Base-by-base conservation (phyloP, 1,284 basidiomycete species). In the Ceratobasidium theobromae region DNA sequence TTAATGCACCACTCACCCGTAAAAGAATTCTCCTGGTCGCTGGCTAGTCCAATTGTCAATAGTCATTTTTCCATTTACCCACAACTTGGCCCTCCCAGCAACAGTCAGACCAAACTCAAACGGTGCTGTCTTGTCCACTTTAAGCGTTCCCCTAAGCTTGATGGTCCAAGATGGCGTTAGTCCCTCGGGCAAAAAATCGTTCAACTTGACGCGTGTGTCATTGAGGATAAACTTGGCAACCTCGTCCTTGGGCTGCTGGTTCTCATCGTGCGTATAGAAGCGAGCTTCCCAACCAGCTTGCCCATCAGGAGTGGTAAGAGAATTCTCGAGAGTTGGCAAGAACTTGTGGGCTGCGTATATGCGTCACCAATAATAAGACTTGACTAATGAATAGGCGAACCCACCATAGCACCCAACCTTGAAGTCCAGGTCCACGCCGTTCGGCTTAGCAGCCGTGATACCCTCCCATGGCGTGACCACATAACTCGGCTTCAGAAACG, bases 41-140 rank as follows among this genome's bases (percentile, higher is more conserved):
- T 86, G 85, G 67, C 81, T 81, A 14, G 84, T 85, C 82, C 85
- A 86, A 71, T 89, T 88, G 73, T 90, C 86, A 58, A 89, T 83
- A 2, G 81, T 76, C 65, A 87, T 73, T 71, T 84, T 73, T 14
- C 79, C 84, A 69, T 89, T 75, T n/a, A 90, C 75, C 76, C 79
- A 90, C 3, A 90, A 76, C 74, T 86, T 85, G 3, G 84, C 83
- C 30, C 82, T 38, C 32, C 69, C 69, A 38, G 69, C 64, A 35
- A 70, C 69, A 2, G 67, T 70, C 64, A 70, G 43, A 4, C 69
- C 67, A 60, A 70, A 67, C 58, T 70, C 68, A 71, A 81, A 85
- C 2, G 74, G 73, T 4, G 73, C 79, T 4, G 77, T 77, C 38
- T 76, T 76, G 27, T 81, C 76, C 25, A 81, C 71, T 0, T 73